Evolutionary conservation across 352 stramenopile species (phyloP).

Genomic region (Pythium aphanidermatum): DNA sequence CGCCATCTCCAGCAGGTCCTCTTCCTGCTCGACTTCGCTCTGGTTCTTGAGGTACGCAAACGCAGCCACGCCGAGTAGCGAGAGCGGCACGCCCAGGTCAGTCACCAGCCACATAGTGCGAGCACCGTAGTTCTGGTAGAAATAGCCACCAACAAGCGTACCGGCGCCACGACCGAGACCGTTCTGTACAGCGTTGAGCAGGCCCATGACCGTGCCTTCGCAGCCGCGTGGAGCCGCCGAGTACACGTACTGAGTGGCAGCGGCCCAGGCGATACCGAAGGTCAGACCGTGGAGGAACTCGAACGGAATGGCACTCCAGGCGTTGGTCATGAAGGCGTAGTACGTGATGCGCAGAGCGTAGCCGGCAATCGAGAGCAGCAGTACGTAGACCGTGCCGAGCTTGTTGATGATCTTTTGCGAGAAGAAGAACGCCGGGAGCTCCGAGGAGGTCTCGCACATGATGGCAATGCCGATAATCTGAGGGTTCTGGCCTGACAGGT

Average conservation of each 20-base stretch:
- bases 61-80: conserved; percentile 37
- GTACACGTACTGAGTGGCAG: conserved; percentile 76
- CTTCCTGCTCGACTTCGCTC: conserved; percentile 21
- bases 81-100: conserved; percentile 58
- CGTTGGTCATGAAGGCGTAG: conserved; percentile 74
- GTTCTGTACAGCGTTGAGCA: conserved; percentile 75
- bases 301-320: conserved; percentile 73
- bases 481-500: conserved; percentile 58
- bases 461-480: conserved; percentile 79
- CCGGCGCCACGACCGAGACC: conserved; percentile 55
- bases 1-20: conserved; percentile 41
- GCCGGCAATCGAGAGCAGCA: conserved; percentile 61
- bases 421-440: conserved; percentile 80
- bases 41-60: conserved; percentile 62
- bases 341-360: conserved; percentile 67
- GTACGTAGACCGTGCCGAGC: conserved; percentile 66
- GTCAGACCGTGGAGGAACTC: conserved; percentile 75
- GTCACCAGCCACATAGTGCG: conserved; percentile 64
- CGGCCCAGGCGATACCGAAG: conserved; percentile 68
- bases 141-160: conserved; percentile 67
- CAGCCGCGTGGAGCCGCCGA: conserved; percentile 43
- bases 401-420: conserved; percentile 59
- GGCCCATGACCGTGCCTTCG: conserved; percentile 68
- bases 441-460: conserved; percentile 71
- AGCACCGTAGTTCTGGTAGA: conserved; percentile 67